phyloP scores from a whole-genome alignment of 495 filamentous ascomycete genomes.

The Baudoinia panamericana region DNA sequence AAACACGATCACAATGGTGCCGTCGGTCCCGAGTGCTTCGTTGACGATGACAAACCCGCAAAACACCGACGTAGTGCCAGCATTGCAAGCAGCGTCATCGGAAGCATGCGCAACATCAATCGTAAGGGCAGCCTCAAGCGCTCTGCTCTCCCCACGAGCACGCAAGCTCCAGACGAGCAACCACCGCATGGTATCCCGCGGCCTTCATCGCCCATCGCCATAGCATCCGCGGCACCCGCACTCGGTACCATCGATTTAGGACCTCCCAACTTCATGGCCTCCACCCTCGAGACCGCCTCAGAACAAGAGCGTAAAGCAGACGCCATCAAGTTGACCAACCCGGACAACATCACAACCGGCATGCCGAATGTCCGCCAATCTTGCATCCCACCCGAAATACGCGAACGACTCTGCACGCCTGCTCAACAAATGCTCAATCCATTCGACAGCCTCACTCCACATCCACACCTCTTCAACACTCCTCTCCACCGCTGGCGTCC shows the following conservation, averaged over 20 bases:
- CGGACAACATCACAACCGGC: too few species aligned
- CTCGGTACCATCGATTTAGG: constrained; percentile 10
- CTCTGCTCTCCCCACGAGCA: neutral
- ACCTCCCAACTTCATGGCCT: constrained; percentile 1
- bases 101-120: constrained; percentile 6
- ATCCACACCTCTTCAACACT: too few species aligned
- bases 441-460: too few species aligned
- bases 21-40: neutral
- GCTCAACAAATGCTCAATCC: too few species aligned
- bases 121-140: constrained; percentile 1
- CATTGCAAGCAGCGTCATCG: constrained; percentile 8
- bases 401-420: too few species aligned
- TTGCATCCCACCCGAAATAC: too few species aligned
- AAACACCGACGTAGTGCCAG: constrained; percentile 3
- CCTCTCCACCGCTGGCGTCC: neutral
- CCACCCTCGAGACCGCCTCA: neutral
- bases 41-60: neutral
- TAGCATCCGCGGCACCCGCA: constrained; percentile 7
- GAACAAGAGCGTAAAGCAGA: neutral
- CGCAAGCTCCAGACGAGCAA: neutral
- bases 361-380: too few species aligned
- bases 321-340: too few species aligned
- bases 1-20: neutral
- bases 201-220: constrained; percentile 9
- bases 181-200: neutral